These are phyloP conservation scores for Artemisia annua DNA, from an alignment of 129 eudicot species.

Conservation along the genomic window DNA sequence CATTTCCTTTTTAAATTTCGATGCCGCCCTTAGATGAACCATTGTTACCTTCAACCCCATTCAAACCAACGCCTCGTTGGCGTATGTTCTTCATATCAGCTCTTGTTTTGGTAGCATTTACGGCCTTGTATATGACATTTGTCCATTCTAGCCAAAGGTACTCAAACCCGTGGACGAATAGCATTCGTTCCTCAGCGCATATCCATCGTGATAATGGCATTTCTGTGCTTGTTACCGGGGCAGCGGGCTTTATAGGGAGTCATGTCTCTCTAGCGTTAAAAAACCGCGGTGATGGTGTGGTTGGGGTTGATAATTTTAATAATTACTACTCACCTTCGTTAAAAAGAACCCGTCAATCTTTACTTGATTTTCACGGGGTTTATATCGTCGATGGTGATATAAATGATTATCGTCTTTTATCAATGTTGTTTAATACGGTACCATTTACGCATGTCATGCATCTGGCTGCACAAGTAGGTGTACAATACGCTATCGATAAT, in stretches of 20 bases:
- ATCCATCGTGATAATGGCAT: constrained; percentile 43
- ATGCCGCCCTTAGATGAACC: constrained; percentile 58
- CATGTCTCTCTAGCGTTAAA: constrained; percentile 48
- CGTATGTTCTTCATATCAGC: constrained; percentile 59
- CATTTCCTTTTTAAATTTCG: not conserved
- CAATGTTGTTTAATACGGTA: constrained; percentile 38
- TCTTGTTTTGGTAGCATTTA: constrained; percentile 51
- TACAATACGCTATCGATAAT: constrained; percentile 52
- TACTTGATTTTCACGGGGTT: constrained; percentile 31
- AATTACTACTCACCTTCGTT: constrained; percentile 40
- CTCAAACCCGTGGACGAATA: constrained; percentile 44
- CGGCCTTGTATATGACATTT: constrained; percentile 48
- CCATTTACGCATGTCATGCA: constrained; percentile 63
- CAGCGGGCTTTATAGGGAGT: constrained; percentile 56
- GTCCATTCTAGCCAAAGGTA: constrained; percentile 45
- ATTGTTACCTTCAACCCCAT: constrained; percentile 54
- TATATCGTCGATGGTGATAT: constrained; percentile 57
- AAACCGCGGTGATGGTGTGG: constrained; percentile 55
- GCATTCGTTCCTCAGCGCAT: constrained; percentile 51
- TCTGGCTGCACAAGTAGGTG: constrained; percentile 62
- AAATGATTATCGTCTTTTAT: constrained; percentile 40
- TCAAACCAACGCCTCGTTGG: constrained; percentile 26
- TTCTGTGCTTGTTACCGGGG: constrained; percentile 59
- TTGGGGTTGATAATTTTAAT: constrained; percentile 53
- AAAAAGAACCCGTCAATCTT: constrained; percentile 33